Evolutionary conservation across 768 basidiomycete genomes (phyloP), one percentile per base, ranked within the genome.

Genomic region (Glaciozyma antarctica): DNA sequence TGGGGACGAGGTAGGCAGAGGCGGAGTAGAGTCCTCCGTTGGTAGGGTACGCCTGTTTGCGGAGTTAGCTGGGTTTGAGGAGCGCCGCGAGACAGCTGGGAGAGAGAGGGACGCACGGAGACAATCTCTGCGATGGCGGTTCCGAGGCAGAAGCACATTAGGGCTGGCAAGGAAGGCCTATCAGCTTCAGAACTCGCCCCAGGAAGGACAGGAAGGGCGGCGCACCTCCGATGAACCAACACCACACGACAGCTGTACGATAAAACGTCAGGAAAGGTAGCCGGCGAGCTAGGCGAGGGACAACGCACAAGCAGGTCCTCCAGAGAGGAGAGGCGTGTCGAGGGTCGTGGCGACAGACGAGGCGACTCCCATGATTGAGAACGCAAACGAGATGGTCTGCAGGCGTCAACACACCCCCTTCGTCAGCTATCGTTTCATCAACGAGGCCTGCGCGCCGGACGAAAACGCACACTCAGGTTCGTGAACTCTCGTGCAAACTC

Each of bases 401-500:
- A 45, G 3, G 5, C 12, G 58, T 24, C n/a, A n/a, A 10, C 17
- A 30, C 24, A 30, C 26, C 13, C 24, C 22, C 32, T 16, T 16
- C 24, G 13, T 24, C 15, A 24, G 32, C 21, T 24, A 48, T 7
- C 5, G 58, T 32, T 9, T 4, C 32, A 32, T n/a, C n/a, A 24
- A 32, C 34, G 34, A 22, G 21, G 55, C 15, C 10, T 44, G 28
- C 43, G 47, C n/a, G 5, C 8, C 24, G 24, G 55, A n/a, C 32
- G 32, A 26, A 5, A 30, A 58, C 63, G 24, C 66, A 86, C 88
- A n/a, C 86, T 86, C 41, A 89, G 76, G 73, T 88, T 88, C 10
- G 86, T 84, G 72, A 91, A 91, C 79, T 91, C 89, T 64, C 89
- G 81, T 75, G 84, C 85, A 80, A 91, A 90, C 63, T 41, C 38